Base-by-base conservation (phyloP, 2,329 filamentous ascomycete genomes). In the Colletotrichum brevisporum region DNA sequence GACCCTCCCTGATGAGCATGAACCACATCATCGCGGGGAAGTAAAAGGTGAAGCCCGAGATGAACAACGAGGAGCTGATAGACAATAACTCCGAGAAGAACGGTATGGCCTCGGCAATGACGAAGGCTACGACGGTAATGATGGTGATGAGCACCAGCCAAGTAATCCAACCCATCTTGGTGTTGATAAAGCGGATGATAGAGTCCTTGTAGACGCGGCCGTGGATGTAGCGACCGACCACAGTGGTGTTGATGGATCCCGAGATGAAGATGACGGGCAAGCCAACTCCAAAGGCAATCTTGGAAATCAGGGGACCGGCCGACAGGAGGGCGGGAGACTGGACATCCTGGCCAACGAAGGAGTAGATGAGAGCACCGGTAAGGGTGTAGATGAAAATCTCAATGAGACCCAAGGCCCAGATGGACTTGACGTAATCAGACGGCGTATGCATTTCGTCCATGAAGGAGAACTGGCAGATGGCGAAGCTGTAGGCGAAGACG, bases 211-310 rank as follows among this genome's bases (percentile, higher is more conserved):
- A 85, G n/a, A 82, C 68, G 43, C 83, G 81, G 6, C 79, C 82
- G 74, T 85, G 83, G 69, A 86, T 76, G 69, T 85, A 86, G 21
- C 83, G 82, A 4, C 76, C 79, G 36, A 83, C 79, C 12, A 85
- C 83, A 2, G 82, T 84, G 43, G 82, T 84, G 79, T 92, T 91
- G 77, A 94, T 91, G 18, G 92, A 90, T 57, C 91, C 92, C 0
- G 91, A 91, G 70, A 94, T 90, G 74, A 93, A 86, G 76, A 94
- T 94, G 63, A 91, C 93, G 15, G 91, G 91, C 4, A 92, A 82
- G 0, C 90, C 91, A 71, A 94, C 78, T 31, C 90, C 91, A 74
- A 91, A 94, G 2, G 91, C 90, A 6, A 94, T 79, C 76, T 92
- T 92, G 57, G 88, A 86, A 26, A 93, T 78, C 0, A 85, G 72